A percentile compares a stretch with the other conserved stretches of the same genome.
These are phyloP conservation scores for Mycena maculata DNA, from an alignment of 768 basidiomycete species.

Conservation along the genomic window DNA sequence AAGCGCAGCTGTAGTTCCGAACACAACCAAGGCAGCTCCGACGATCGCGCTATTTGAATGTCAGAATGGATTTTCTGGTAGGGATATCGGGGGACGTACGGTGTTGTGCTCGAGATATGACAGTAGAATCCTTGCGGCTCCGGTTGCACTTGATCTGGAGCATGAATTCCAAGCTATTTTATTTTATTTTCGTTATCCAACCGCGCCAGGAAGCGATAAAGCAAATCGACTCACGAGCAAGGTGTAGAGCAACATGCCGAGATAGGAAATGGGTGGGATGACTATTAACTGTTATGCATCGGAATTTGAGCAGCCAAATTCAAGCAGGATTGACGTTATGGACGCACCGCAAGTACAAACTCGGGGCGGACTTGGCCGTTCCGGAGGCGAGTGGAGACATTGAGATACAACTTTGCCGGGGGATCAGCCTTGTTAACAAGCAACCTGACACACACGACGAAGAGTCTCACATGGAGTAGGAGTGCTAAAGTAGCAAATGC, in stretches of 20 bases:
- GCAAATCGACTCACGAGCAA: neutral
- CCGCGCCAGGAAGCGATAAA: neutral
- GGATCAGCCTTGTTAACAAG: neutral
- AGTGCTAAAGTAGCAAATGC: slow-evolving; percentile 23
- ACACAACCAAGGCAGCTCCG: slow-evolving; percentile 2
- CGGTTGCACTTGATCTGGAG: slow-evolving; percentile 8
- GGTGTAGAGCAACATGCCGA: slow-evolving; percentile 14
- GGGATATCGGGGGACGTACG: neutral
- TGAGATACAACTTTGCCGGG: slow-evolving; percentile 17
- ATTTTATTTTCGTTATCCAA: neutral
- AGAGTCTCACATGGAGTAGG: slow-evolving; percentile 17
- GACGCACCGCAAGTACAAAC: neutral
- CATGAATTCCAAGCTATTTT: slow-evolving; percentile 13
- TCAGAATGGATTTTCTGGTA: neutral
- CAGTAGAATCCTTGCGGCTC: slow-evolving; percentile 27
- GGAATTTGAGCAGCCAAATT: too few relatives aligned
- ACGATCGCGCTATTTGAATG: neutral
- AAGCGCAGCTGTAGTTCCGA: neutral
- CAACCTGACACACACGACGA: too few relatives aligned
- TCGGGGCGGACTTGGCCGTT: neutral
- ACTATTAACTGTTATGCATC: neutral
- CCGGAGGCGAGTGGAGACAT: slow-evolving; percentile 18
- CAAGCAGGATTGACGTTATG: too few relatives aligned
- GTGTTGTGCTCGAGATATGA: neutral
- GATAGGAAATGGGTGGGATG: slow-evolving; percentile 10